Percentiles rank a stretch among this genome's conserved stretches.
Evolutionary conservation across 2,329 filamentous ascomycete species (phyloP).

Genomic region (Cryphonectria nitschkei): DNA sequence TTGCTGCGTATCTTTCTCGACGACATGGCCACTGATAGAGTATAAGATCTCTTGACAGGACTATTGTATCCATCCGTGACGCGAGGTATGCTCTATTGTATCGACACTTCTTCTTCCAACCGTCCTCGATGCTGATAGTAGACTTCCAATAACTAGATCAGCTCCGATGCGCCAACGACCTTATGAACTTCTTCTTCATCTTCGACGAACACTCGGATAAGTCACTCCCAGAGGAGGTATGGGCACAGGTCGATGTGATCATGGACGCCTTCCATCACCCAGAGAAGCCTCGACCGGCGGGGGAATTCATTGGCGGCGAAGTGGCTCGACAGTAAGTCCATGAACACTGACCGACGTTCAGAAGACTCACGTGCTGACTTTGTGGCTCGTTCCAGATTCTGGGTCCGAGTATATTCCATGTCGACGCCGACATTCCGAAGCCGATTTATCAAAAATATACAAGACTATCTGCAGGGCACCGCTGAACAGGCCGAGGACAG

Average conservation of each 20-base stretch:
- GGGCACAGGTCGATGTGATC: slow-evolving; percentile 24
- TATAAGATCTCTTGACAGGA: slow-evolving; percentile 27
- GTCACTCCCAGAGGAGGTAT: slow-evolving; percentile 15
- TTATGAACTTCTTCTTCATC: slow-evolving; percentile 37
- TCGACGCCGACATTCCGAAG: slow-evolving; percentile 30
- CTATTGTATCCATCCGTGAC: slow-evolving; percentile 27
- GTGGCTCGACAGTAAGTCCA: slow-evolving; percentile 34
- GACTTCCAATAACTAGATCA: slow-evolving; percentile 20
- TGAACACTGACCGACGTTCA: no score
- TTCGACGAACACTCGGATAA: slow-evolving; percentile 35
- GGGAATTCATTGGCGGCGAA: slow-evolving; percentile 32
- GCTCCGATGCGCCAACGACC: slow-evolving; percentile 30
- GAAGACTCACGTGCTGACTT: not conserved
- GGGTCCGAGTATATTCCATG: slow-evolving; percentile 28
- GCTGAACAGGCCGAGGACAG: slow-evolving; percentile 34
- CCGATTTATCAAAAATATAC: slow-evolving; percentile 34
- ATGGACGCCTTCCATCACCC: slow-evolving; percentile 33
- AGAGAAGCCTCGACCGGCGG: slow-evolving; percentile 26
- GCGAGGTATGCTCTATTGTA: slow-evolving; percentile 18
- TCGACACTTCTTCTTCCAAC: no score
- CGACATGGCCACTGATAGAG: not conserved
- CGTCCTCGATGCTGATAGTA: not conserved
- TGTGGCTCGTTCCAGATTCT: slow-evolving; percentile 31
- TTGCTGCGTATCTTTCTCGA: no score
- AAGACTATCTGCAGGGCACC: slow-evolving; percentile 33